Base-by-base conservation (phyloP, 2,329 filamentous ascomycete genomes). In the Amphichorda felina region DNA sequence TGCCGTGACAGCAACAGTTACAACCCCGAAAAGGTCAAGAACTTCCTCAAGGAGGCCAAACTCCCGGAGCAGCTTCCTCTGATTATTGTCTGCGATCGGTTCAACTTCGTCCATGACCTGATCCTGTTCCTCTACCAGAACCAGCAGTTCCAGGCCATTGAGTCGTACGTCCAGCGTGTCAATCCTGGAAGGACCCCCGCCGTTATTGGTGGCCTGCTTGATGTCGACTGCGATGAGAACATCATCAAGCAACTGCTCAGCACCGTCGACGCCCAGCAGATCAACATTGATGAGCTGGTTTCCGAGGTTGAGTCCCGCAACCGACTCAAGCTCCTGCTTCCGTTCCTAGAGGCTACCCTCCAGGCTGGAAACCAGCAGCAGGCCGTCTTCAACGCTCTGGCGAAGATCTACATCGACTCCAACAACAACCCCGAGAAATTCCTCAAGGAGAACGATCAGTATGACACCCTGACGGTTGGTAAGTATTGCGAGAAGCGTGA, bases 401-500 rank as follows among this genome's bases (percentile, higher is more conserved):
- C 91, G 35, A 98, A 98, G 75, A 98, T 98, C 48, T 98, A 98
- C 64, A 98, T 98, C 39, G 91, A 98, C 61, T 87, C 79, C 46
- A 98, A 98, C 71, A 94, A 95, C 64, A 87, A 95, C 56, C 91
- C 91, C 0, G 91, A 98, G 70, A 84, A 85, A 54, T 98, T 98
- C 68, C 67, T 98, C 35, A 94, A 91, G 66, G 86, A 95, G 63
- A 98, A 98, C 54, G 86, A 95, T 51, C 77, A 91, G 56, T 98
- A 98, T 47, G 91, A 98, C 53, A 86, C 91, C 4, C 67, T 96
- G 28, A 75, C 70, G 17, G 85, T 98, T 37, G 91, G 91, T 57
- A 95, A 94, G 63, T 98, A 98, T 68, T 98, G 89, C 56, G 89
- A 95, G 68, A 96, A 96, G 74, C 82, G 91, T 24, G 91, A 98